Evolutionary conservation across 129 eudicot species (phyloP).

Genomic region (Mikania micrantha): DNA sequence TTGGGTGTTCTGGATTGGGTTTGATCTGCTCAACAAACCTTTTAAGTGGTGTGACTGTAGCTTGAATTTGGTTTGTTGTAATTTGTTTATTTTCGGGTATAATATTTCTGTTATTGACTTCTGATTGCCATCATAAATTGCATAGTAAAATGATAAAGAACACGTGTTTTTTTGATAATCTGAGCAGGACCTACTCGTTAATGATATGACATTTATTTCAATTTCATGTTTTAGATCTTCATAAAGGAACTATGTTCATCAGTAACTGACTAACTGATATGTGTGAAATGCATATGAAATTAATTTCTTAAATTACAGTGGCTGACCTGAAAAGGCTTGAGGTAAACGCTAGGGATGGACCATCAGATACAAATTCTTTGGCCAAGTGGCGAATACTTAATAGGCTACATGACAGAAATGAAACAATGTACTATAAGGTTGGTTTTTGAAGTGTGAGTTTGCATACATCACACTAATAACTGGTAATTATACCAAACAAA

Average conservation of each 20-base stretch:
- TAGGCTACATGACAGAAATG: conserved; percentile 94
- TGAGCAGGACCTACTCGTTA: not conserved
- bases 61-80: too few species aligned
- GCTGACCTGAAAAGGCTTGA: conserved; percentile 85
- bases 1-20: too few species aligned
- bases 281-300: not conserved
- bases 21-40: too few species aligned
- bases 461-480: not conserved
- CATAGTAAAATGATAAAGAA: not conserved
- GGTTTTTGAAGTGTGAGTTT: conserved; percentile 10
- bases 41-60: too few species aligned
- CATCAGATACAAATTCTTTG: conserved; percentile 79
- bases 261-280: not conserved
- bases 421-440: conserved; percentile 97
- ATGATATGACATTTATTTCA: not conserved
- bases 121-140: too few species aligned
- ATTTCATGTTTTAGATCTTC: not conserved
- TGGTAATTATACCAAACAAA: conserved; percentile 1
- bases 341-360: conserved; percentile 81
- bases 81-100: too few species aligned
- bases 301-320: conserved; percentile 45
- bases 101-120: too few species aligned
- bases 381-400: conserved; percentile 97
- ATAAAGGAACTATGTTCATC: not conserved
- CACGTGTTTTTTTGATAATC: not conserved